Evolutionary conservation across 768 basidiomycete species (phyloP), one percentile per base, ranked within the genome.

Genomic region (Suillus sp.): DNA sequence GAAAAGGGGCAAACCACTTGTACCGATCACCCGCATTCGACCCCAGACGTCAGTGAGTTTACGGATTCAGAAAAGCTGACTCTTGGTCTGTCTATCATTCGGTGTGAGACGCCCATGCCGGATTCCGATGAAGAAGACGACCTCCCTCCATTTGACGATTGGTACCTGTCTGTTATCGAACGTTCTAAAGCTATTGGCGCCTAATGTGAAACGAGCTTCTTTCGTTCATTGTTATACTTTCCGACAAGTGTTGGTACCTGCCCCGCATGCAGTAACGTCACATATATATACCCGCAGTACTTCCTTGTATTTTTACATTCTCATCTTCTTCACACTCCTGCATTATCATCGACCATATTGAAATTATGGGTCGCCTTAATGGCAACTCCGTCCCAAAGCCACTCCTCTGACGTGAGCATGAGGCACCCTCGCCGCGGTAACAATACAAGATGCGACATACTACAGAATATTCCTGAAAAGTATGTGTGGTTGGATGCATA

Each of bases 121-220:
- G 47, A 20, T 45, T 43, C 20, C 5, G 65, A 65, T 4, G 65
- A 65, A 3, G 63, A 59, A 25, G 67, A 67, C 16, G 63, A 62
- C 30, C 48, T 68, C 10, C 67, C 67, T 7, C 59, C 62, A 20
- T 64, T 68, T 27, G 67, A 68, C 48, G 66, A 68, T 34, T 68
- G 67, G 67, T 68, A 67, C 54, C 59, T 60, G 20, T 47, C 62
- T n/a, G 59, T 67, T 42, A 53, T 62, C 45, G 57, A 45, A 8
- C 66, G 66, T 22, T 59, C 62, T 34, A 56, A 65, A 38, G 38
- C 11, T 20, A 22, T 22, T 35, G 62, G 34, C 42, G 16, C 50
- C 20, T 61, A 27, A 25, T 16, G 11, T 20, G 37, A 37, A 18
- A 27, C 16, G 10, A 0, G 4, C 27, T 57, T 57, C 25, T 57